These are phyloP conservation scores for Pythium coloratum DNA, from an alignment of 352 stramenopile genomes.

Conservation along the genomic window DNA sequence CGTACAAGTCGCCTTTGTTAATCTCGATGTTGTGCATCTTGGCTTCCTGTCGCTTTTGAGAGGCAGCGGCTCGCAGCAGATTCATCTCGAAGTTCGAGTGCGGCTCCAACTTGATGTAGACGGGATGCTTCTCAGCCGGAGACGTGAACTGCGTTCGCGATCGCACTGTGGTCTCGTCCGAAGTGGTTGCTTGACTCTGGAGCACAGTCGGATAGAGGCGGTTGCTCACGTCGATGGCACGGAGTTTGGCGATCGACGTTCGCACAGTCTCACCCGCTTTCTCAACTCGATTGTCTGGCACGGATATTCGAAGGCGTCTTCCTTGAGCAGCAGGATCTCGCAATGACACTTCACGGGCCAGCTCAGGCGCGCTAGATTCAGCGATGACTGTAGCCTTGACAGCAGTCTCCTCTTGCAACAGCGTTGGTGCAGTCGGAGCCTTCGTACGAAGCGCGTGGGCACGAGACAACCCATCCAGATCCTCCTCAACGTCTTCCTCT, in stretches of 20 bases:
- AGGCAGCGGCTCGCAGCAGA: slow-evolving; percentile 67
- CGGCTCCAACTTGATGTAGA: slow-evolving; percentile 78
- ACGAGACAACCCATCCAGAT: slow-evolving; percentile 4
- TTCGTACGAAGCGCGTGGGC: slow-evolving; percentile 17
- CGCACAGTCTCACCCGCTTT: slow-evolving; percentile 21
- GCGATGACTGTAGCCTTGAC: slow-evolving; percentile 7
- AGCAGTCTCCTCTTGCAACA: not conserved
- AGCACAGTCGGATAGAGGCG: slow-evolving; percentile 25
- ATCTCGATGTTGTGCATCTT: slow-evolving; percentile 86
- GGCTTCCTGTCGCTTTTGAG: slow-evolving; percentile 77
- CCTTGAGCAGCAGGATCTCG: not conserved
- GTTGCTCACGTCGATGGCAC: slow-evolving; percentile 12
- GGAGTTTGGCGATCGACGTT: slow-evolving; percentile 22
- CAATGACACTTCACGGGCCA: slow-evolving; percentile 9
- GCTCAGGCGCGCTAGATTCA: not conserved
- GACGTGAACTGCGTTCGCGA: slow-evolving; percentile 2
- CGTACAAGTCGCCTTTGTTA: slow-evolving; percentile 81
- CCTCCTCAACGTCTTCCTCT: slow-evolving; percentile 19
- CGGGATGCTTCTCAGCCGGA: slow-evolving; percentile 39
- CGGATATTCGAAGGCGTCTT: slow-evolving; percentile 10
- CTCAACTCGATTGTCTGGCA: slow-evolving; percentile 13
- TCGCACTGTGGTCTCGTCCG: not conserved
- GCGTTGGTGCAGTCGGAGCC: slow-evolving; percentile 11
- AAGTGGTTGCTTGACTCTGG: not conserved
- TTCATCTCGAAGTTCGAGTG: slow-evolving; percentile 87